Percentiles rank a stretch among this genome's conserved stretches.
These are phyloP conservation scores for Macadamia integrifolia DNA, from an alignment of 164 flowering plant genomes.

Conservation along the genomic window DNA sequence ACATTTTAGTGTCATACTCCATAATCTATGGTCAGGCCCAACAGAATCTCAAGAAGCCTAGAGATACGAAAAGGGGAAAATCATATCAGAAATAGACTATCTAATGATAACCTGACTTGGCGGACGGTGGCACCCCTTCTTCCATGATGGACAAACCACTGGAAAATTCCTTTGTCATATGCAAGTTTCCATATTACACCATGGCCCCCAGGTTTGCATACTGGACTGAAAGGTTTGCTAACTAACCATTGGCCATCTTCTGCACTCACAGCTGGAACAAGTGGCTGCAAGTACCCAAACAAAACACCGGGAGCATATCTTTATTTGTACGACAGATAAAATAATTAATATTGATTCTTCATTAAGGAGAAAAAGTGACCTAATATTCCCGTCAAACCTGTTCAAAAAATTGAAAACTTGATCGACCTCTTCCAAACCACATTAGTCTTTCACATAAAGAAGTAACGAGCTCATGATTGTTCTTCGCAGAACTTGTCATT, in stretches of 20 bases:
- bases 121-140: slow-evolving; percentile 89
- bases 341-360: not conserved
- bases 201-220: slow-evolving; percentile 98
- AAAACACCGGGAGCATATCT: slow-evolving; percentile 11
- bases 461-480: slow-evolving; percentile 69
- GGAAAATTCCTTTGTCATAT: slow-evolving; percentile 72
- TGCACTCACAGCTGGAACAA: slow-evolving; percentile 82
- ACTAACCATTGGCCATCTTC: slow-evolving; percentile 87
- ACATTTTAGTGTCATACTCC: slow-evolving; percentile 6
- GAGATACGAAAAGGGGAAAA: not conserved
- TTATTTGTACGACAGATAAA: not conserved
- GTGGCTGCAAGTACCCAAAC: slow-evolving; percentile 63
- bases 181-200: slow-evolving; percentile 99
- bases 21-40: not conserved
- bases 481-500: slow-evolving; percentile 96
- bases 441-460: slow-evolving; percentile 62
- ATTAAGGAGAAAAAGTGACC: not conserved
- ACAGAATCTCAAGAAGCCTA: not conserved
- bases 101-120: slow-evolving; percentile 72
- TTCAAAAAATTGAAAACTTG: slow-evolving; percentile 80
- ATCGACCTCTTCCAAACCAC: slow-evolving; percentile 96
- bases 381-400: slow-evolving; percentile 53
- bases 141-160: slow-evolving; percentile 76
- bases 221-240: slow-evolving; percentile 53
- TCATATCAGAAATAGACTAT: not conserved